Base-by-base conservation (phyloP, 495 filamentous ascomycete genomes). In the Rostrohypoxylon terebratum region DNA sequence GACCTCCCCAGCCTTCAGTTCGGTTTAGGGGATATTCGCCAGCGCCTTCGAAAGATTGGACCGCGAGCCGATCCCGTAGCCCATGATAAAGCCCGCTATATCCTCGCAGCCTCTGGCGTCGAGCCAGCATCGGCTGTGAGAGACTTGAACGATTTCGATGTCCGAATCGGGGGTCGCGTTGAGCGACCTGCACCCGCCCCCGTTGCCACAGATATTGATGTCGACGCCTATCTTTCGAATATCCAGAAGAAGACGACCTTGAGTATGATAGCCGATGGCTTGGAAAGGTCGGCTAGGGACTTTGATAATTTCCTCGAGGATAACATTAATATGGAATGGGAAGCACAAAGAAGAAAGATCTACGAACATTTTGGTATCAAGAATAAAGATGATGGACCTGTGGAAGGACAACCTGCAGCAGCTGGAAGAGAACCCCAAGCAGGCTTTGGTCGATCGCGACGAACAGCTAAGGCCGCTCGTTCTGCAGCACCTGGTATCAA, bases 281-380 rank as follows among this genome's bases (percentile, higher is more conserved):
- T 97, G 68, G 88, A 94, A 72, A 89, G 94, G 62, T 93, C 94
- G 13, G 90, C 93, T 44, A 89, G 88, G 16, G 95, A 98, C 75
- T 98, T 99, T 71, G 94, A 99, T 77, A 79, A 86, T 42, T 98
- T 96, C 78, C 82, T 99, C 48, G 96, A 98, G 77, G 94, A 97
- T 71, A 95, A 96, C 76, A 90, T 98, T 6, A 93, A 93, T 7
- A 90, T 96, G 84, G 93, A 98, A 78, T 98, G 95, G 95, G 94
- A 98, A 62, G 89, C 90, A 5, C 96, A 98, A 81, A 90, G 94
- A 40, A 92, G 90, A 77, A 89, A 90, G 59, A 97, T 98, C 59
- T 97, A 97, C 77, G 89, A 97, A 74, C 96, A 99, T 77, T 98
- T 99, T 78, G 96, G 96, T 7, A 90, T 99, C 44, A 91, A 87